Evolutionary conservation across 768 basidiomycete species (phyloP).

Genomic region (Nidularia sp.): DNA sequence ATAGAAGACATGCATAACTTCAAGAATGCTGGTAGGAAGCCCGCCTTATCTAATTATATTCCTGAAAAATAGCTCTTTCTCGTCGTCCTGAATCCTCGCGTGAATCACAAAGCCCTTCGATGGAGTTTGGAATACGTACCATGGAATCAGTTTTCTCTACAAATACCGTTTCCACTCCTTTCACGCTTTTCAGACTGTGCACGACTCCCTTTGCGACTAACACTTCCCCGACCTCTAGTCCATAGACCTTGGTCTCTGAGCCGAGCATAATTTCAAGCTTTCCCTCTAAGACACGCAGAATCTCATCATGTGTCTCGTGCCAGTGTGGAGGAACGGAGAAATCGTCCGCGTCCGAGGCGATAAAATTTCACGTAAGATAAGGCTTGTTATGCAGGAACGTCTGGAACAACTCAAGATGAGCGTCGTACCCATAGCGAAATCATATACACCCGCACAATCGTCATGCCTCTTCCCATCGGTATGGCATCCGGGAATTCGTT

Average conservation of each 20-base stretch:
- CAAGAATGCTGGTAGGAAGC: conserved; percentile 10
- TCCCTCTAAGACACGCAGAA: conserved; percentile 22
- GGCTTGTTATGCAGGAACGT: conserved; percentile 25
- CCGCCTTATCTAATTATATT: conserved; percentile 16
- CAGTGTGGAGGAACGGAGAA: conserved; percentile 26
- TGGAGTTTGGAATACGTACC: conserved; percentile 8
- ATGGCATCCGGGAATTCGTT: neutral
- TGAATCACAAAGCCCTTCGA: neutral
- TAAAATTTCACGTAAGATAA: conserved; percentile 16
- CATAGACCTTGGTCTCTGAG: conserved; percentile 12
- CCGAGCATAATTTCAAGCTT: conserved; percentile 22
- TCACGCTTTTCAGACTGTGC: conserved; percentile 18
- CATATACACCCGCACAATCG: neutral
- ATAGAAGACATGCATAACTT: conserved; percentile 16
- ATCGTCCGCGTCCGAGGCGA: conserved; percentile 15
- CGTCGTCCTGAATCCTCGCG: conserved; percentile 14
- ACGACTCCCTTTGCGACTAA: conserved; percentile 19
- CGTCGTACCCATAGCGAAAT: too few relatives aligned
- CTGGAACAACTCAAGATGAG: conserved; percentile 5
- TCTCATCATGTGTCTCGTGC: conserved; percentile 29
- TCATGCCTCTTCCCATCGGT: neutral
- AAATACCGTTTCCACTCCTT: conserved; percentile 20
- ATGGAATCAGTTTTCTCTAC: conserved; percentile 26
- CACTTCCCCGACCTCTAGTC: conserved; percentile 24
- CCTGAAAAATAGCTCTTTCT: conserved; percentile 29